Percentiles rank a stretch among this genome's conserved stretches.
Evolutionary conservation across 2,329 filamentous ascomycete genomes (phyloP).

Genomic region (Samsoniella hepiali): DNA sequence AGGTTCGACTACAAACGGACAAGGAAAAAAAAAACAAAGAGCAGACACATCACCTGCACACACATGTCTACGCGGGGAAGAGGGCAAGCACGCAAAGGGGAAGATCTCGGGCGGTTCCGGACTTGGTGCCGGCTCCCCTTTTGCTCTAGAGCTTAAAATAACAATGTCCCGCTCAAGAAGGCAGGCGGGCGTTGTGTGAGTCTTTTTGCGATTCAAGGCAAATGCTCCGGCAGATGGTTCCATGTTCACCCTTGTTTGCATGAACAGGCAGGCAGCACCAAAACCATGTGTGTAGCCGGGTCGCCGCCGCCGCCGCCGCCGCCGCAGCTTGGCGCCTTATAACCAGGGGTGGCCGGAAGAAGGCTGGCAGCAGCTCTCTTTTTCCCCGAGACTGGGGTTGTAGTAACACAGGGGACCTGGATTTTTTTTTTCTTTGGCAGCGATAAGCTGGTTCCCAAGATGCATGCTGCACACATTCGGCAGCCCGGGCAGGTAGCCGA

Average conservation of each 20-base stretch:
- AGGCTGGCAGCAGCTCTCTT: not conserved
- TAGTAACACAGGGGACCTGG: too few species aligned
- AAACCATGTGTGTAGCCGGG: not conserved
- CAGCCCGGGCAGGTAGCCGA: not conserved
- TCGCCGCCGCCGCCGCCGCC: not conserved
- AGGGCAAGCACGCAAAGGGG: not conserved
- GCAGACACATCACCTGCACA: not conserved
- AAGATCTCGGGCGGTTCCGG: slow-evolving; percentile 14
- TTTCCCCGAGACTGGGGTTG: not conserved
- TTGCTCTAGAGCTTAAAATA: not conserved
- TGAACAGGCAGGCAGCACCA: too few species aligned
- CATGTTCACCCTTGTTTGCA: too few species aligned
- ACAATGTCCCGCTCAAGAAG: too few species aligned
- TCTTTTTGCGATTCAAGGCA: too few species aligned
- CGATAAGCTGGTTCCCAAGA: not conserved
- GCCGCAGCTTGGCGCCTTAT: not conserved
- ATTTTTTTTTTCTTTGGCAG: not conserved
- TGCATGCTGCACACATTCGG: not conserved
- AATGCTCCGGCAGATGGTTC: too few species aligned
- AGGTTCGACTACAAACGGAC: too few species aligned
- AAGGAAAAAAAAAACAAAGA: too few species aligned
- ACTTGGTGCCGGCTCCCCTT: not conserved
- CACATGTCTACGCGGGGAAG: not conserved
- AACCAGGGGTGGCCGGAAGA: not conserved
- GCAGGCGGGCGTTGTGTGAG: too few species aligned